Evolutionary conservation across 106 monocot genomes (phyloP).

Genomic region (Dioscorea zingiberensis): DNA sequence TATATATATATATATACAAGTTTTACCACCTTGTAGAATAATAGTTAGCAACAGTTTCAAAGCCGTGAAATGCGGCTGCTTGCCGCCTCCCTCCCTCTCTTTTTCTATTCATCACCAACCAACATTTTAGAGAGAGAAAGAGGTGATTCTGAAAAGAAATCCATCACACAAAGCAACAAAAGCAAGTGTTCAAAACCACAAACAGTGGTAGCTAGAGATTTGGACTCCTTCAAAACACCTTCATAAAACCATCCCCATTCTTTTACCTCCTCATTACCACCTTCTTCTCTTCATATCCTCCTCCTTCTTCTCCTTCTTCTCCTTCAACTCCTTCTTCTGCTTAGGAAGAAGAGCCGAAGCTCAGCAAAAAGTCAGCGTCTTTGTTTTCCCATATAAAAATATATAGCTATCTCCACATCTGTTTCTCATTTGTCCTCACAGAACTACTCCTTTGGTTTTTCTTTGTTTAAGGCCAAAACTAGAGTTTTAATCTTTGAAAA

Average conservation of each 20-base stretch:
- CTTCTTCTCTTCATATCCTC: too few relatives aligned
- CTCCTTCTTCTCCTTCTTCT: too few relatives aligned
- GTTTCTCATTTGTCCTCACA: background rate
- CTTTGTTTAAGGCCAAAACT: background rate
- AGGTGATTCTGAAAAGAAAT: background rate
- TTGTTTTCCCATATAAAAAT: background rate
- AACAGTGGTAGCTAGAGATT: background rate
- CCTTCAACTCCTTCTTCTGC: too few relatives aligned
- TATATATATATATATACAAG: too few relatives aligned
- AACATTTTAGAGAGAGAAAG: background rate
- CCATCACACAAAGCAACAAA: conserved; percentile 4
- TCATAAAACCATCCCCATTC: too few relatives aligned
- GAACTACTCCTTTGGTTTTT: background rate
- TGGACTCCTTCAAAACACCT: too few relatives aligned
- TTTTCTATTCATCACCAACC: too few relatives aligned
- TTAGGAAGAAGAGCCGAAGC: too few relatives aligned
- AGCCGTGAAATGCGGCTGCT: conserved; percentile 47
- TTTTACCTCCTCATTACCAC: too few relatives aligned
- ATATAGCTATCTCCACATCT: background rate
- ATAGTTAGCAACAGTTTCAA: conserved; percentile 2
- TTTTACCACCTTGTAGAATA: too few relatives aligned
- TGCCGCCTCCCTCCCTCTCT: conserved; percentile 15
- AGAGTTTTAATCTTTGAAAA: too few relatives aligned
- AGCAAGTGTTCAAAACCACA: conserved; percentile 5
- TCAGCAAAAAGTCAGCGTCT: background rate